Evolutionary conservation across 352 stramenopile genomes (phyloP).

Genomic region (Phytophthora hibernalis): DNA sequence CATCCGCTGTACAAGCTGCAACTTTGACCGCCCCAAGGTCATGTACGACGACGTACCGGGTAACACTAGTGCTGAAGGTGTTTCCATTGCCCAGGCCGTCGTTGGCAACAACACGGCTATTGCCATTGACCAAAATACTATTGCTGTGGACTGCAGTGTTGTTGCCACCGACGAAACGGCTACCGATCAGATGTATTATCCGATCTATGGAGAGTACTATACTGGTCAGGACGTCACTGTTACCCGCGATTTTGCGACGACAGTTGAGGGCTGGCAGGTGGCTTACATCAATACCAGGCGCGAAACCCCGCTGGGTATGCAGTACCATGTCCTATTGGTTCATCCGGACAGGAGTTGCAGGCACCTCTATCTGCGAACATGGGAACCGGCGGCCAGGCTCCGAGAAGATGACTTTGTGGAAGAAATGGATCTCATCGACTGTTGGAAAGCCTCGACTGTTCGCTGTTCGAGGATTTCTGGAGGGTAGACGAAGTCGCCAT

Average conservation of each 20-base stretch:
- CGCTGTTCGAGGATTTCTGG: constrained; percentile 4
- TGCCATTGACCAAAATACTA: no score
- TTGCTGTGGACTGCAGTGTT: no score
- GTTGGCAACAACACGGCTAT: no score
- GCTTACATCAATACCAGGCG: not conserved
- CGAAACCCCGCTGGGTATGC: not conserved
- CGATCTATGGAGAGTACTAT: constrained; percentile 8
- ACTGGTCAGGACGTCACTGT: not conserved
- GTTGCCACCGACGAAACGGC: no score
- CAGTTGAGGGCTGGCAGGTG: not conserved
- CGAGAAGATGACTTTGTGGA: not conserved
- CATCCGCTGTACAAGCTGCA: no score
- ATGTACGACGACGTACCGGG: no score
- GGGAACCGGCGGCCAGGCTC: not conserved
- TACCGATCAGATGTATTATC: not conserved
- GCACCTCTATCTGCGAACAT: not conserved
- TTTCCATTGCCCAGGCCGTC: no score
- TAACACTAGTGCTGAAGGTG: no score
- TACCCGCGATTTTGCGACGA: not conserved
- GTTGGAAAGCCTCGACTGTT: not conserved
- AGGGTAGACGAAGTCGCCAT: not conserved
- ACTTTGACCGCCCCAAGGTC: no score
- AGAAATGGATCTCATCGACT: constrained; percentile 4
- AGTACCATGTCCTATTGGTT: constrained; percentile 8
- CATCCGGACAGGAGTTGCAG: not conserved